Percentiles rank a stretch among this genome's conserved stretches.
phyloP scores from a whole-genome alignment of 805 yeast species.

The Millerozyma miso region DNA sequence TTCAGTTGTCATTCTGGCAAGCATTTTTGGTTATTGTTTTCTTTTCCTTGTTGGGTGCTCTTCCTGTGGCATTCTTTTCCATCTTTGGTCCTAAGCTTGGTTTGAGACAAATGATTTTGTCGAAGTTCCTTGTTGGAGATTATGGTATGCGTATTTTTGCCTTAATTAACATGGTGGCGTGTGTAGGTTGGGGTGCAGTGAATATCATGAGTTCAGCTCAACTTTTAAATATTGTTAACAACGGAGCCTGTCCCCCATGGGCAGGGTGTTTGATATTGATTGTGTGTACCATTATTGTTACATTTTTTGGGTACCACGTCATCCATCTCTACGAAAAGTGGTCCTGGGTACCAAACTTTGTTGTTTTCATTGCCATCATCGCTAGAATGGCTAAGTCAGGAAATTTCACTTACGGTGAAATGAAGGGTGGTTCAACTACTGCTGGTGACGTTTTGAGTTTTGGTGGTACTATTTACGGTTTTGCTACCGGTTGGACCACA shows the following conservation, averaged over 20 bases:
- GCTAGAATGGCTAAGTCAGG: conserved; percentile 68
- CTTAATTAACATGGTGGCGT: conserved; percentile 71
- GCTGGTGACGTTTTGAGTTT: conserved; percentile 77
- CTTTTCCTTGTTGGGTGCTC: conserved; percentile 67
- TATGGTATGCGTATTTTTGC: conserved; percentile 73
- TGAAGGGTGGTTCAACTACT: conserved; percentile 53
- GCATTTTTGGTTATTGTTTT: conserved; percentile 62
- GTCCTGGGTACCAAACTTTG: conserved; percentile 82
- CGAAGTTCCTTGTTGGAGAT: conserved; percentile 76
- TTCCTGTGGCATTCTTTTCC: conserved; percentile 81
- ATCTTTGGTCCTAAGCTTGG: conserved; percentile 81
- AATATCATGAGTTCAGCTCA: conserved; percentile 89
- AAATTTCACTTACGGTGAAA: conserved; percentile 43
- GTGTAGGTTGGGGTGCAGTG: conserved; percentile 95
- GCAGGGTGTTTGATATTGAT: conserved; percentile 81
- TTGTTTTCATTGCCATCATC: conserved; percentile 71
- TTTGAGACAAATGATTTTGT: conserved; percentile 80
- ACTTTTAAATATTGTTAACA: conserved; percentile 70
- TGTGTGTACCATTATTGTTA: conserved; percentile 61
- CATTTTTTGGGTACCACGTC: conserved; percentile 79
- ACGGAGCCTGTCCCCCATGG: conserved; percentile 73
- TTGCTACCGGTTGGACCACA: conserved; percentile 93
- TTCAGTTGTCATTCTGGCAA: conserved; percentile 70
- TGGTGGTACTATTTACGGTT: conserved; percentile 82
- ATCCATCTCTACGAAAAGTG: conserved; percentile 81